Conservation (phyloP, 2,329 filamentous ascomycete genomes). For the Beauveria scarabaeidicola region DNA sequence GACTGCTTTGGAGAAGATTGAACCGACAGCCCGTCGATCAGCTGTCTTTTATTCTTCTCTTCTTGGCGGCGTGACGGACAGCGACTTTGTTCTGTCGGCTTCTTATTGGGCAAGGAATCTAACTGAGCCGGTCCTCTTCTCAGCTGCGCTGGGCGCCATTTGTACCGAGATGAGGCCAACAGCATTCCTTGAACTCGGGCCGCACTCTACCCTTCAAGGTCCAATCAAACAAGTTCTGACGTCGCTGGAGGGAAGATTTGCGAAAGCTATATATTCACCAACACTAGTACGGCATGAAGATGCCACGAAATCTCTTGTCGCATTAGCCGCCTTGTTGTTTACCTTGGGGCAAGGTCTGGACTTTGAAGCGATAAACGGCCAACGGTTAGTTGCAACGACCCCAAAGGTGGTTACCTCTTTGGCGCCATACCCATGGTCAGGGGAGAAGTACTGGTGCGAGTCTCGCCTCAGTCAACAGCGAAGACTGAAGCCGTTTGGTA, state of each 20-base stretch:
- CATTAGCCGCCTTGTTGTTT: too few species aligned
- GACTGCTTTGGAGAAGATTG: slow-evolving; percentile 21
- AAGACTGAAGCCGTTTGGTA: slow-evolving; percentile 29
- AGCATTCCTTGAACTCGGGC: slow-evolving; percentile 37
- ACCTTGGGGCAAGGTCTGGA: too few species aligned
- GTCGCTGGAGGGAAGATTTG: slow-evolving; percentile 28
- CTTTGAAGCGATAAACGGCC: too few species aligned
- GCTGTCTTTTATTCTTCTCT: slow-evolving; percentile 40
- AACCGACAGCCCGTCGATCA: slow-evolving; percentile 22
- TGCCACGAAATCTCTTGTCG: slow-evolving; percentile 37
- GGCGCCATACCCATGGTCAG: too few species aligned
- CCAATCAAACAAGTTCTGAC: slow-evolving; percentile 43
- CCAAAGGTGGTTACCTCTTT: too few species aligned
- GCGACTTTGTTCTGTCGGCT: slow-evolving; percentile 25
- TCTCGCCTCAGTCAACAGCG: slow-evolving; percentile 34
- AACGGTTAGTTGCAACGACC: too few species aligned
- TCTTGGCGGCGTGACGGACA: slow-evolving; percentile 30
- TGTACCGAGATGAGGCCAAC: slow-evolving; percentile 19
- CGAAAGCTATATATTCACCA: slow-evolving; percentile 34
- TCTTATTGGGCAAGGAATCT: slow-evolving; percentile 39
- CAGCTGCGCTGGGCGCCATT: slow-evolving; percentile 24
- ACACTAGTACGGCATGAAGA: slow-evolving; percentile 44
- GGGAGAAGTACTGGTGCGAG: slow-evolving; percentile 42
- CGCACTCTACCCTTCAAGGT: slow-evolving; percentile 40
- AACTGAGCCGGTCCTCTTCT: slow-evolving; percentile 34